Base-by-base conservation (phyloP, 805 yeast genomes). In the Jamesozyma rosinii region DNA sequence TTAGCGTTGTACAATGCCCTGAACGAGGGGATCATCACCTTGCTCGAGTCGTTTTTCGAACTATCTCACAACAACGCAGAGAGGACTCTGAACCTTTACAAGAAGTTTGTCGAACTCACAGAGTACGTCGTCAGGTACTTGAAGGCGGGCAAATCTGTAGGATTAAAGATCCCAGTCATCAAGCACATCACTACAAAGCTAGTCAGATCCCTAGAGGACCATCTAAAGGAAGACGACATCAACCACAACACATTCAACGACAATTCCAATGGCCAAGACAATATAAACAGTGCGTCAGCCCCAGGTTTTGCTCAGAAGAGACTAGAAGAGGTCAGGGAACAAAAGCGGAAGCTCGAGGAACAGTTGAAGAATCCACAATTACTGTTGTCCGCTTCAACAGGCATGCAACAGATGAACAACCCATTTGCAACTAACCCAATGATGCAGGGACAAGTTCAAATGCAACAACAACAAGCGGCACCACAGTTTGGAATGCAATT, bases 131-230 rank as follows among this genome's bases (percentile, higher is more conserved):
- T 92, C 24, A 81, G 80, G 52, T 92, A 83, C 63, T 71, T 92
- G 55, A 78, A 94, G 54, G 79, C 83, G 14, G 98, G 97, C 4
- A 90, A 92, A 58, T 77, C 88, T 11, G 88, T 97, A 2, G 88
- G 88, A 55, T 69, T 90, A 50, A 89, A 82, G 55, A 95, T 92
- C 29, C 98, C 98, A 31, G 89, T 95, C 13, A 89, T 92, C 48
- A 86, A 86, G 59, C 98, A 92, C 65, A 97, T 97, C 1, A 97
- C 97, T 19, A 89, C 97, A 2, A 92, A 95, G 21, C 71, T 92
- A 49, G 83, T 95, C 3, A 74, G 79, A 29, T 81, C 94, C 13
- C 74, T 92, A 48, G 92, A 87, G 58, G 96, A 89, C 53, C 94
- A 90, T 61, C 67, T 92, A 51, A 75, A 80, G 50, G 97, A 90